Percentiles rank a stretch among this genome's conserved stretches.
Evolutionary conservation across 225 moss, liverwort and hornwort genomes (phyloP).

Genomic region (Polytrichum formosum): DNA sequence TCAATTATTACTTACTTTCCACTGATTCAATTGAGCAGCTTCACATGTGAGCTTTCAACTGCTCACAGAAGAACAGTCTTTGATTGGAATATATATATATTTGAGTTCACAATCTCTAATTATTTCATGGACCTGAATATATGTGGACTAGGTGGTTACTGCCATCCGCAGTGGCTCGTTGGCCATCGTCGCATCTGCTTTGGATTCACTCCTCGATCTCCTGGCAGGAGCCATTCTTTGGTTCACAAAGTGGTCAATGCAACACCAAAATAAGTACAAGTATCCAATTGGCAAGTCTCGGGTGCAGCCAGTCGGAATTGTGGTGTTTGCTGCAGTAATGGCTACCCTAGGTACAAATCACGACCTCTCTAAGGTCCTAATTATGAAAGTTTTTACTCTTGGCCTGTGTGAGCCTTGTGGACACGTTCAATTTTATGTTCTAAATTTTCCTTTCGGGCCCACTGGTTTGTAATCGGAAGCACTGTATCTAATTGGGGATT

Average conservation of each 20-base stretch:
- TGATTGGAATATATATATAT: too few species aligned
- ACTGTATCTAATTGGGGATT: too few species aligned
- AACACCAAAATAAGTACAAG: conserved; percentile 53
- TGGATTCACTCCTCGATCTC: conserved; percentile 75
- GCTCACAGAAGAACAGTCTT: too few species aligned
- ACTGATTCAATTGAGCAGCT: neutral
- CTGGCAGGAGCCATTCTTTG: conserved; percentile 70
- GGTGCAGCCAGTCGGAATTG: conserved; percentile 73
- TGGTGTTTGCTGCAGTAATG: conserved; percentile 79
- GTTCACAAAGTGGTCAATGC: conserved; percentile 66
- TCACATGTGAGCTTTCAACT: neutral
- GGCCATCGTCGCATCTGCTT: conserved; percentile 64
- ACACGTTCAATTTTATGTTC: too few species aligned
- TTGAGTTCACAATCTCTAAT: too few species aligned
- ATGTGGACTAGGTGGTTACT: conserved; percentile 40
- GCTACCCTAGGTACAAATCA: conserved; percentile 54
- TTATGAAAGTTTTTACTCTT: too few species aligned
- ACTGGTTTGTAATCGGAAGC: too few species aligned
- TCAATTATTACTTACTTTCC: neutral
- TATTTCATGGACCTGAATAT: too few species aligned
- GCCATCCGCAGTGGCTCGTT: conserved; percentile 54
- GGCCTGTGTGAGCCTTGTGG: too few species aligned
- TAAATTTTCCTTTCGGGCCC: too few species aligned
- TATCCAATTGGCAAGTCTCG: conserved; percentile 73
- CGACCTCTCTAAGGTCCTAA: neutral